phyloP scores from a whole-genome alignment of 768 basidiomycete genomes.

The Leucosporidium scottii region DNA sequence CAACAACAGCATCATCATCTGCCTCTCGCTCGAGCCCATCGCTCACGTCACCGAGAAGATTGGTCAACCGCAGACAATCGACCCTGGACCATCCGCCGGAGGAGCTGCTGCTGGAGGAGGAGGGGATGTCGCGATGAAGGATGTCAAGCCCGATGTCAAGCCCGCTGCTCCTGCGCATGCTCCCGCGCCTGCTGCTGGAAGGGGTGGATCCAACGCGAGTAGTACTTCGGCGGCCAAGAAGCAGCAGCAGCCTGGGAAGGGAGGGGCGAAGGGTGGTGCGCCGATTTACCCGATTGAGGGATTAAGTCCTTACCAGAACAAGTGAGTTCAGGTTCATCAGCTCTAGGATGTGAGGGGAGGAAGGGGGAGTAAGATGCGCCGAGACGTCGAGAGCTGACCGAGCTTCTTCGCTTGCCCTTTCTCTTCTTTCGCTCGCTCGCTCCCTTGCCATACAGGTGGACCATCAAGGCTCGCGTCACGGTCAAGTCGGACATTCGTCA shows the following conservation, averaged over 20 bases:
- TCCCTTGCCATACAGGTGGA: slow-evolving; percentile 55
- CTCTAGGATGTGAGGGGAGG: background rate
- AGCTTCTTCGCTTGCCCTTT: too few relatives aligned
- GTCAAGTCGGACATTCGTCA: slow-evolving; percentile 79
- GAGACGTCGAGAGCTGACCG: background rate
- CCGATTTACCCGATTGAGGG: slow-evolving; percentile 79
- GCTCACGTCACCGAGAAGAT: slow-evolving; percentile 60
- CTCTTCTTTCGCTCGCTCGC: background rate
- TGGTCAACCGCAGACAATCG: slow-evolving; percentile 51
- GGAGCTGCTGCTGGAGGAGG: slow-evolving; percentile 39
- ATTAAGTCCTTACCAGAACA: slow-evolving; percentile 92
- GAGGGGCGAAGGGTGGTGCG: slow-evolving; percentile 26
- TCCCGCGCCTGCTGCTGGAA: slow-evolving; percentile 35
- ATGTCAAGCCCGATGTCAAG: too few relatives aligned
- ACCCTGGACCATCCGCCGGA: slow-evolving; percentile 38
- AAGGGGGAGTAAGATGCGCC: background rate
- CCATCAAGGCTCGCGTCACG: slow-evolving; percentile 87
- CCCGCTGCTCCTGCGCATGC: slow-evolving; percentile 40
- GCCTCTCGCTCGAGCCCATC: slow-evolving; percentile 60
- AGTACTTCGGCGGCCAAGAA: slow-evolving; percentile 24
- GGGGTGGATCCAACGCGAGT: slow-evolving; percentile 36
- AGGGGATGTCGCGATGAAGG: too few relatives aligned
- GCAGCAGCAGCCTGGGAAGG: background rate
- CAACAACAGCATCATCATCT: slow-evolving; percentile 62
- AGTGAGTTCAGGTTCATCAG: slow-evolving; percentile 41